phyloP scores from a whole-genome alignment of 345 rosid genomes.

The Citrus mangshanensis region DNA sequence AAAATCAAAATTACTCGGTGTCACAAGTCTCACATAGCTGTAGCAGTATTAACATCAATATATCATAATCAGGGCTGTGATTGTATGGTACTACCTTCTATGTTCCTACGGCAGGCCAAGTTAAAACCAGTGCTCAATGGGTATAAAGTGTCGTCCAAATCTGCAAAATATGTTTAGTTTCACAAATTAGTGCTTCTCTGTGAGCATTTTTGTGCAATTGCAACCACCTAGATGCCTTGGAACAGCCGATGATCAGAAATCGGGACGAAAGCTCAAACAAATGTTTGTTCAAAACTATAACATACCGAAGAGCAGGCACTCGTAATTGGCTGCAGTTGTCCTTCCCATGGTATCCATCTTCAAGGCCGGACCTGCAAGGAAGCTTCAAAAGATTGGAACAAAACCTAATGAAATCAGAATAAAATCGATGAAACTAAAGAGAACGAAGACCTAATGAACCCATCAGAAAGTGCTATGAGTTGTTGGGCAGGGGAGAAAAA shows the following conservation, averaged over 20 bases:
- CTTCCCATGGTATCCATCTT: slow-evolving; percentile 55
- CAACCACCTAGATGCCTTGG: neutral
- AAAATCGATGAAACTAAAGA: neutral
- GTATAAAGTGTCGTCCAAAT: slow-evolving; percentile 87
- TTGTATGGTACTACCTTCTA: slow-evolving; percentile 46
- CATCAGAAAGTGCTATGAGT: slow-evolving; percentile 19
- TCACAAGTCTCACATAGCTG: neutral
- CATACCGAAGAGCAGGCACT: slow-evolving; percentile 83
- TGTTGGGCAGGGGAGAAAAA: slow-evolving; percentile 5
- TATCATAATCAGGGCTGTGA: neutral
- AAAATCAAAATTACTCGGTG: slow-evolving; percentile 14
- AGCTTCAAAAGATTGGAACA: neutral
- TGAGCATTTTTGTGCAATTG: neutral
- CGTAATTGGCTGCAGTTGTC: slow-evolving; percentile 43
- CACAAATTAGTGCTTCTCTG: neutral
- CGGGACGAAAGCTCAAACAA: no score
- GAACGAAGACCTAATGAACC: slow-evolving; percentile 26
- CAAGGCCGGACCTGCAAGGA: slow-evolving; percentile 25
- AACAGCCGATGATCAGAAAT: neutral
- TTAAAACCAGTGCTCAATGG: slow-evolving; percentile 74
- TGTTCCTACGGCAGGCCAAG: slow-evolving; percentile 81
- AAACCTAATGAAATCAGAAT: neutral
- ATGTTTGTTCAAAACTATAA: no score
- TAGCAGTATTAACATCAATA: neutral
- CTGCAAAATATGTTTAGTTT: slow-evolving; percentile 32